phyloP scores from a whole-genome alignment of 2,329 filamentous ascomycete genomes.

The Phaeophleospora eucalypticola region DNA sequence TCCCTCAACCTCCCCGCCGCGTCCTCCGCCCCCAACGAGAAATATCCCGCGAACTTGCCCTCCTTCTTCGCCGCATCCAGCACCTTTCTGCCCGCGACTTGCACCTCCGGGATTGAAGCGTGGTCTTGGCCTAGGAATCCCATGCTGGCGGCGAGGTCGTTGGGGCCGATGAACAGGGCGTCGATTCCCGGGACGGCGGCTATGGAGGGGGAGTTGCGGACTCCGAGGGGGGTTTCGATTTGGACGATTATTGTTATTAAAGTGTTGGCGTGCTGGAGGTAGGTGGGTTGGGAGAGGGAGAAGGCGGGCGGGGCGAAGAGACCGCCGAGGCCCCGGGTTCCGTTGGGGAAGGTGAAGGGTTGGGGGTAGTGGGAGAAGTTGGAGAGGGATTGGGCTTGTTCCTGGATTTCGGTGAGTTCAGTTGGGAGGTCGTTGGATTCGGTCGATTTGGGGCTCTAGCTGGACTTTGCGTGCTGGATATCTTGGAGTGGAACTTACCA shows the following conservation, averaged over 20 bases:
- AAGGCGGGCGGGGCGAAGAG: slow-evolving; percentile 41
- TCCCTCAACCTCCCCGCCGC: slow-evolving; percentile 8
- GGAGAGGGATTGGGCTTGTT: slow-evolving; percentile 46
- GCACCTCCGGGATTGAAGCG: slow-evolving; percentile 11
- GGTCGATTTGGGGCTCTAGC: too few species aligned
- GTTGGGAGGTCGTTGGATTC: too few species aligned
- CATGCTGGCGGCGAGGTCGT: slow-evolving; percentile 44
- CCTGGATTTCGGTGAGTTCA: slow-evolving; percentile 29
- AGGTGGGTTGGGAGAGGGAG: slow-evolving; percentile 2
- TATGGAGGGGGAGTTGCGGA: slow-evolving; percentile 43
- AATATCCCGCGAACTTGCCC: slow-evolving; percentile 15
- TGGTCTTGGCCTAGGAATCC: slow-evolving; percentile 16
- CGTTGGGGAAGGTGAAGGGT: slow-evolving; percentile 18
- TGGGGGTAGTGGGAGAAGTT: slow-evolving; percentile 52
- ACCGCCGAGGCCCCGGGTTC: slow-evolving; percentile 50
- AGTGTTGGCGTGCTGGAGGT: slow-evolving; percentile 40
- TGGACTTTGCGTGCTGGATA: too few species aligned
- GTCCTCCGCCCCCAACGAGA: slow-evolving; percentile 11
- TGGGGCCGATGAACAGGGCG: slow-evolving; percentile 48
- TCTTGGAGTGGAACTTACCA: neutral
- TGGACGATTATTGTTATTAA: slow-evolving; percentile 48
- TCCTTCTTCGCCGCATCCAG: slow-evolving; percentile 10
- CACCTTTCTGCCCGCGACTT: slow-evolving; percentile 12
- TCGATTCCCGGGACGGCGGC: slow-evolving; percentile 51
- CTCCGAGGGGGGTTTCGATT: slow-evolving; percentile 41